These are phyloP conservation scores for Leccinum subspadiceum DNA, from an alignment of 1,284 basidiomycete species.

Conservation along the genomic window DNA sequence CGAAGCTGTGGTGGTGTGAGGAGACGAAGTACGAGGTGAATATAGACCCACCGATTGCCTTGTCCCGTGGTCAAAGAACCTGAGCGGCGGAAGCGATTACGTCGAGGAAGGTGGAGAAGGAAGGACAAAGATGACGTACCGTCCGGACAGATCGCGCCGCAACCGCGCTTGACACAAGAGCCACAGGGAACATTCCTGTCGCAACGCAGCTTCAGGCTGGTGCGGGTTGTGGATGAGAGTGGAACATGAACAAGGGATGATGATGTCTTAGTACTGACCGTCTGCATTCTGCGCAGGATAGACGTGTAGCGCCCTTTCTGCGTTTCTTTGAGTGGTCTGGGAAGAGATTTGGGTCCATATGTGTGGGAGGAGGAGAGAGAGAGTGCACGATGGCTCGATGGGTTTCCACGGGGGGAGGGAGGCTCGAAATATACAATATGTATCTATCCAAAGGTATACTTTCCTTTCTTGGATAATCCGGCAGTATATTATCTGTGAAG, in stretches of 20 bases:
- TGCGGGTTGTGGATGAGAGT: not conserved
- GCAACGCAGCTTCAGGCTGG: slow-evolving; percentile 70
- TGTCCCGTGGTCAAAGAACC: slow-evolving; percentile 77
- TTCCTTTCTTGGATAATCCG: slow-evolving; percentile 24
- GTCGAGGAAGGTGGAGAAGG: slow-evolving; percentile 14
- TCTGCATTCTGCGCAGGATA: slow-evolving; percentile 76
- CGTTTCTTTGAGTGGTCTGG: slow-evolving; percentile 57
- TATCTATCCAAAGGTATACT: slow-evolving; percentile 11
- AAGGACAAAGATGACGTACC: slow-evolving; percentile 34
- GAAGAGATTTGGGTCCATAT: slow-evolving; percentile 34
- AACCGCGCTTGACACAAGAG: slow-evolving; percentile 54
- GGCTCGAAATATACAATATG: slow-evolving; percentile 14
- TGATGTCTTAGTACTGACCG: slow-evolving; percentile 38
- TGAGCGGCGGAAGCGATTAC: slow-evolving; percentile 24
- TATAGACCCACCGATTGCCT: slow-evolving; percentile 62
- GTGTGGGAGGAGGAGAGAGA: slow-evolving; percentile 23
- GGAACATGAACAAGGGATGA: too few relatives aligned
- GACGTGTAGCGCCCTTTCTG: slow-evolving; percentile 70
- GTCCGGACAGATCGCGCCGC: slow-evolving; percentile 66
- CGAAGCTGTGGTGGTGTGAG: slow-evolving; percentile 50
- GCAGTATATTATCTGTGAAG: slow-evolving; percentile 10
- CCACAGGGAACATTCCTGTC: slow-evolving; percentile 52
- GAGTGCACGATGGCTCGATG: slow-evolving; percentile 21
- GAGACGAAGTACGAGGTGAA: not conserved
- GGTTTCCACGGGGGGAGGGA: slow-evolving; percentile 20